phyloP scores from a whole-genome alignment of 495 filamentous ascomycete genomes.

The Penicillium crystallinum region DNA sequence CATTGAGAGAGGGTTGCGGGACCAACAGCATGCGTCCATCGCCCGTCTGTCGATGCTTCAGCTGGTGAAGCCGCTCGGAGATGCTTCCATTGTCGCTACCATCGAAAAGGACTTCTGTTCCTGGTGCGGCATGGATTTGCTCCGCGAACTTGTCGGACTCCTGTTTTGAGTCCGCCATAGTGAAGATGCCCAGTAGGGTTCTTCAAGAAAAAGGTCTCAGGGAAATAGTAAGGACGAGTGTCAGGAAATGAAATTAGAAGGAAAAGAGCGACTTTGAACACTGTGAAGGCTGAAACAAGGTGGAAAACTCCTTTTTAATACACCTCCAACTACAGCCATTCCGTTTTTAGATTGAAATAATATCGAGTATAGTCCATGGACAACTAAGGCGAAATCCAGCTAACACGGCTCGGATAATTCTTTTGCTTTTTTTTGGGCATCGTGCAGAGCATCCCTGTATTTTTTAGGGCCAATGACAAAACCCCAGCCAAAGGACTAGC shows the following conservation, averaged over 20 bases:
- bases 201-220: background rate
- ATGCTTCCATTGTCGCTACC: background rate
- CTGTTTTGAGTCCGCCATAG: background rate
- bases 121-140: slow-evolving; percentile 1
- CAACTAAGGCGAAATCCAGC: background rate
- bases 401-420: background rate
- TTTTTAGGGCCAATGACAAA: background rate
- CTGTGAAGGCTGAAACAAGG: background rate
- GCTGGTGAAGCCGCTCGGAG: slow-evolving; percentile 1
- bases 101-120: slow-evolving; percentile 11
- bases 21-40: slow-evolving; percentile 13
- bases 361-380: background rate
- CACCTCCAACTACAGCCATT: background rate
- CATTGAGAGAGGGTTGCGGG: slow-evolving; percentile 16
- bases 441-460: background rate
- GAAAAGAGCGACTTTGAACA: background rate
- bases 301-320: background rate
- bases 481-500: background rate
- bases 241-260: background rate
- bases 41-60: slow-evolving; percentile 7
- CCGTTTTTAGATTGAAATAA: background rate
- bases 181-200: background rate
- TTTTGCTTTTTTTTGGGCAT: background rate
- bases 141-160: background rate
- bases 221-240: background rate